Evolutionary conservation across 2,329 filamentous ascomycete species (phyloP), one percentile per base, ranked within the genome.

Genomic region (Colletotrichum simmondsii): DNA sequence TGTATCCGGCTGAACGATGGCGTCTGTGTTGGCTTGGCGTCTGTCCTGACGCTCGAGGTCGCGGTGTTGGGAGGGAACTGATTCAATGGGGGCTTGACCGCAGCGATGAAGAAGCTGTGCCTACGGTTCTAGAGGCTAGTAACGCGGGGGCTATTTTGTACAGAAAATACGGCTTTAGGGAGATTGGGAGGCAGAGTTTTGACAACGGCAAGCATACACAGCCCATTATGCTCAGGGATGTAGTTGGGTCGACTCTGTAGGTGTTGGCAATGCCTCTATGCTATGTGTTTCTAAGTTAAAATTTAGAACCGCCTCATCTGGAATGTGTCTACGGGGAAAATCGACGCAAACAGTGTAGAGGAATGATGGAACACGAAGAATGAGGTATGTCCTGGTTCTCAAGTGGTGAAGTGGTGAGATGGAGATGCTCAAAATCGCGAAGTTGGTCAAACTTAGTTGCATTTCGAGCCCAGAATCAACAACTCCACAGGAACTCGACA

Each of bases 1-100:
- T 59, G 11, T 67, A 54, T 8, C 56, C 65, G 5, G n/a, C 42
- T 4, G 65, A 67, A n/a, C 65, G 65, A 53, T 67, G 65, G 65
- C 65, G 65, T 19, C 56, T 67, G 2, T 37, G 28, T 35, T 67
- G 42, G 26, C 28, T 67, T 35, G 54, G 54, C 22, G 56, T 67
- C 10, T 52, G 42, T 22, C 42, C 65, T 12, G 42, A 37, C 4
- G 35, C n/a, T 4, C 65, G 59, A 22, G 52, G 42, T 12, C 32
- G 28, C 26, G 56, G 65, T 6, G 24, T 67, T 22, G 65, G 65
- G 4, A 37, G 35, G 12, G 42, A 1, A 12, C 1, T 67, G 6
- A n/a, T 60, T 14, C n/a, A 24, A 24, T 67, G 65, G 65, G 56
- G 65, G 3, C 12, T 60, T 4, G 65, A 53, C 6, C 65, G 65